A percentile compares a stretch with the other conserved stretches of the same genome.
Conservation (phyloP, 306 rosid species). For the Castanopsis chinensis region DNA sequence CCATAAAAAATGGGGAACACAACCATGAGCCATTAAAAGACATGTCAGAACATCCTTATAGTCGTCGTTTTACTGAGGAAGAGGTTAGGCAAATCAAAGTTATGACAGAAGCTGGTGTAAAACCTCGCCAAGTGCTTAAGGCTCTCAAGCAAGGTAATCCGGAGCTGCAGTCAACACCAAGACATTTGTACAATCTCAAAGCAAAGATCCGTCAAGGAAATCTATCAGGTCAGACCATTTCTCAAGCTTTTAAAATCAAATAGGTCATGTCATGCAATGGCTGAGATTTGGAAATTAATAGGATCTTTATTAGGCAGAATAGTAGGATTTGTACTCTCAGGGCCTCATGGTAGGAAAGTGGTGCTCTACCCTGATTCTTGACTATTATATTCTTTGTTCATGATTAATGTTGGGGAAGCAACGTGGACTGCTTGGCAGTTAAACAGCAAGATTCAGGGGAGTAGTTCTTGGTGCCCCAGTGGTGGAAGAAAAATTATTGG, state of each 20-base stretch:
- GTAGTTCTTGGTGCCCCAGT: not conserved
- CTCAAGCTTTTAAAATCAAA: constrained; percentile 14
- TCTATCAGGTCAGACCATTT: constrained; percentile 50
- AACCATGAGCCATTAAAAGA: constrained; percentile 75
- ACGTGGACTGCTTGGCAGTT: constrained; percentile 12
- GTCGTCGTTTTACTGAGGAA: constrained; percentile 73
- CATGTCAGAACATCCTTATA: constrained; percentile 78
- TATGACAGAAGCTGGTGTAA: constrained; percentile 77
- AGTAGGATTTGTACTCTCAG: not conserved
- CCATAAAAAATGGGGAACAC: constrained; percentile 63
- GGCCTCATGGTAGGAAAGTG: not conserved
- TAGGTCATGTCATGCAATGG: constrained; percentile 5
- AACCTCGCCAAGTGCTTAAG: constrained; percentile 79
- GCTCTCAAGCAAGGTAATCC: constrained; percentile 70
- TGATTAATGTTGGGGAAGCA: not conserved
- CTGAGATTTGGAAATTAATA: constrained; percentile 5
- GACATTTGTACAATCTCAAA: constrained; percentile 78
- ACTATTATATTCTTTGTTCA: not conserved
- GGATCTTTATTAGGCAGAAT: not conserved
- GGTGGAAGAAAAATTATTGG: not conserved
- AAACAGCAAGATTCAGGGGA: not conserved
- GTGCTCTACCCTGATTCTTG: not conserved
- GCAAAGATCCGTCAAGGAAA: constrained; percentile 82
- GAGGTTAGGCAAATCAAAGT: constrained; percentile 61
- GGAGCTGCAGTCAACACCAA: constrained; percentile 73